Percentiles rank a stretch among this genome's conserved stretches.
Conservation (phyloP, 768 basidiomycete genomes). For the Russula vinacea region DNA sequence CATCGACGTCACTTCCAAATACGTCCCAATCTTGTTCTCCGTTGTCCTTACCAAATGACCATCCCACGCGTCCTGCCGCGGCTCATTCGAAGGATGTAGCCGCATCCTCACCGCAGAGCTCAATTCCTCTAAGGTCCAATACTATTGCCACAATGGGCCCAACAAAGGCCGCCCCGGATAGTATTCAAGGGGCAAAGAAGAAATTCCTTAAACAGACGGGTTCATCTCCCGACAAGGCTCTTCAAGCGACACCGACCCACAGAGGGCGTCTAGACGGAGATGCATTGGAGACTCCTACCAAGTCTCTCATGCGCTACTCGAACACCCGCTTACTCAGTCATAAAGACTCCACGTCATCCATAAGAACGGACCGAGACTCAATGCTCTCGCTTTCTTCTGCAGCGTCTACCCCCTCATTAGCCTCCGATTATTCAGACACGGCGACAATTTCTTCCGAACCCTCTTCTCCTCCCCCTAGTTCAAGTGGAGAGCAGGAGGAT, state of each 20-base stretch:
- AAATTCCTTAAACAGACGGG: constrained; percentile 44
- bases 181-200: constrained; percentile 62
- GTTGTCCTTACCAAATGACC: neutral
- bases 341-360: constrained; percentile 24
- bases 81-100: neutral
- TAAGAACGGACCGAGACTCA: constrained; percentile 32
- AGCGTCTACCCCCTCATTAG: constrained; percentile 58
- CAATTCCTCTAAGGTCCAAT: constrained; percentile 8
- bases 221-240: constrained; percentile 33
- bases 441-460: constrained; percentile 53
- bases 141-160: constrained; percentile 4
- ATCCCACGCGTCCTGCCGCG: neutral
- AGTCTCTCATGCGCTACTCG: constrained; percentile 22
- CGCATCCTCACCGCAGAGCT: constrained; percentile 1
- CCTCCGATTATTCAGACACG: constrained; percentile 57
- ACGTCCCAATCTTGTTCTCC: neutral
- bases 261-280: neutral
- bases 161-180: constrained; percentile 44
- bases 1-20: constrained; percentile 4
- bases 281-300: constrained; percentile 17
- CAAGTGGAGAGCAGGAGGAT: constrained; percentile 21
- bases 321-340: constrained; percentile 21
- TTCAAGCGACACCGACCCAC: constrained; percentile 19
- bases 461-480: constrained; percentile 43
- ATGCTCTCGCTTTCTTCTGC: constrained; percentile 37